These are phyloP conservation scores for Hymenochaete sp. DNA, from an alignment of 1,284 basidiomycete genomes.

Conservation along the genomic window DNA sequence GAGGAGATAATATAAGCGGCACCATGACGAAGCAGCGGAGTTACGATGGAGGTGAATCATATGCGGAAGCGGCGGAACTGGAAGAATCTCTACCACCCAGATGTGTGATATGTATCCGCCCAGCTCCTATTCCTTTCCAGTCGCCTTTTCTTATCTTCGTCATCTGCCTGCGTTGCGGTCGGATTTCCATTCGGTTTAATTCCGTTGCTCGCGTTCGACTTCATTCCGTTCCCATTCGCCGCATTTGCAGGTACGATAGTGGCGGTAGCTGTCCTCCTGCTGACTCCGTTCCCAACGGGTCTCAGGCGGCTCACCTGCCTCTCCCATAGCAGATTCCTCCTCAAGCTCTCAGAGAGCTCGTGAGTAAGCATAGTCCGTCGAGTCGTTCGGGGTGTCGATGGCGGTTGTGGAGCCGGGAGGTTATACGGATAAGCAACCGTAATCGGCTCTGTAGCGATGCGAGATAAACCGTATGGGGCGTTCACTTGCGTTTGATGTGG, in stretches of 20 bases:
- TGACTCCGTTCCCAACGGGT: conserved; percentile 28
- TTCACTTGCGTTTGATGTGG: conserved; percentile 17
- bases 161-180: conserved; percentile 25
- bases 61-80: not conserved
- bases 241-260: not conserved
- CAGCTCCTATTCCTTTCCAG: conserved; percentile 57
- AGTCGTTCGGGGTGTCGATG: conserved; percentile 79
- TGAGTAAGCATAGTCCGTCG: conserved; percentile 76
- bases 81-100: conserved; percentile 45
- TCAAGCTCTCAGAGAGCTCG: conserved; percentile 79
- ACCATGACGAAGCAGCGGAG: conserved; percentile 2
- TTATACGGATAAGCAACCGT: conserved; percentile 66
- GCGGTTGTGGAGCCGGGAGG: conserved; percentile 55
- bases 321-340: conserved; percentile 81
- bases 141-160: conserved; percentile 34
- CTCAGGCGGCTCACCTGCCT: conserved; percentile 56
- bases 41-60: too few relatives aligned
- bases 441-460: conserved; percentile 37
- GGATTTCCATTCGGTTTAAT: conserved; percentile 18
- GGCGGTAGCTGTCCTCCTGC: conserved; percentile 21
- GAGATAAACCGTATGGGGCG: conserved; percentile 9
- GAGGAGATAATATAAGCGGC: conserved; percentile 7
- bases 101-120: conserved; percentile 58
- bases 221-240: not conserved
- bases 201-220: not conserved